These are phyloP conservation scores for Dipteronia dyeriana DNA, from an alignment of 345 rosid species.

Conservation along the genomic window DNA sequence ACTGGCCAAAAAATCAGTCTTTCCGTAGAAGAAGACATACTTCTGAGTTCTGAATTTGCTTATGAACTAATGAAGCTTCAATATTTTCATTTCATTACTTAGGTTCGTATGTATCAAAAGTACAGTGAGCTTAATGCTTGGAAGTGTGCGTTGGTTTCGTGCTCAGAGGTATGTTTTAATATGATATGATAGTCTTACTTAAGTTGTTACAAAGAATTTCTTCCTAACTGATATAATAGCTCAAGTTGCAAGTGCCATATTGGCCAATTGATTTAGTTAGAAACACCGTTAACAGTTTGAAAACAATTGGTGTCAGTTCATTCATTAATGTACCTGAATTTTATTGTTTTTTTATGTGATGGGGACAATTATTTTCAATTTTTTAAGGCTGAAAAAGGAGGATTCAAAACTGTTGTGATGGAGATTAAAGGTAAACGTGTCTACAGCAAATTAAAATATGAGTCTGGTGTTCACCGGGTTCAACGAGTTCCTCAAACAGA, in stretches of 20 bases:
- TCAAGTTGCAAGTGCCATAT: neutral
- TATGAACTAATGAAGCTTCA: conserved; percentile 22
- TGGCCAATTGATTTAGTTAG: neutral
- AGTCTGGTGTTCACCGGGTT: conserved; percentile 95
- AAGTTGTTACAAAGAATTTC: neutral
- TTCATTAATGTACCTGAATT: conserved; percentile 5
- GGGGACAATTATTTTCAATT: conserved; percentile 16
- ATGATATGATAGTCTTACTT: neutral
- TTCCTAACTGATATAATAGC: conserved; percentile 1
- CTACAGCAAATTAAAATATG: conserved; percentile 91
- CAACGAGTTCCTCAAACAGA: conserved; percentile 98
- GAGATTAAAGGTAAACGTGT: conserved; percentile 84
- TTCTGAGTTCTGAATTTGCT: conserved; percentile 10
- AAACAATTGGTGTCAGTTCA: neutral
- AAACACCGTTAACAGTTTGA: neutral
- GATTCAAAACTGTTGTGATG: conserved; percentile 93
- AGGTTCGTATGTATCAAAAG: conserved; percentile 92
- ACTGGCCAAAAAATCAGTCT: neutral
- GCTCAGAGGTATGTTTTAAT: conserved; percentile 68
- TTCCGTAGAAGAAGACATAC: neutral
- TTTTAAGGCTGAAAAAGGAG: conserved; percentile 87
- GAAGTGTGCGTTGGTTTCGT: conserved; percentile 60
- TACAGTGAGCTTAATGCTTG: conserved; percentile 84
- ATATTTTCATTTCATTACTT: conserved; percentile 21
- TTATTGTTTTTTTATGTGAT: conserved; percentile 17